Conservation (phyloP, 169 alveolate species). For the Plasmodium relictum region DNA sequence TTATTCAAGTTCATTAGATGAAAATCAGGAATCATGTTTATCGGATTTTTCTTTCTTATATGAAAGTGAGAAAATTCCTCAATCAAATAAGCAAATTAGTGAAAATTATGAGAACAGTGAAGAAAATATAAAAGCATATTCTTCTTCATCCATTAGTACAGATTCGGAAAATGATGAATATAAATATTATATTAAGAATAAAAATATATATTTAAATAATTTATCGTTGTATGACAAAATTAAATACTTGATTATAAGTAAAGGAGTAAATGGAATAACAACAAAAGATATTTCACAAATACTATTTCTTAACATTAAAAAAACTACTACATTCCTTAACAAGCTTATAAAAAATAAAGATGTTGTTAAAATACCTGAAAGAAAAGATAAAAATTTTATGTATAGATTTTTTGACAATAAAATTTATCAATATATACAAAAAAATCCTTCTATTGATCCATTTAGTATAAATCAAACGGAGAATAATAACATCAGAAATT, state of each 20-base stretch:
- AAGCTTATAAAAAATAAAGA: constrained; percentile 51
- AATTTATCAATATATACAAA: constrained; percentile 67
- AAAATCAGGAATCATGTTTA: constrained; percentile 21
- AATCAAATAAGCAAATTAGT: too few species aligned
- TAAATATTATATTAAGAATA: not conserved
- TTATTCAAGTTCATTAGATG: constrained; percentile 65
- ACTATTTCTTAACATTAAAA: constrained; percentile 43
- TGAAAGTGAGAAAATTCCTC: constrained; percentile 12
- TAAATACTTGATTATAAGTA: constrained; percentile 57
- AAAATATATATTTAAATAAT: constrained; percentile 13
- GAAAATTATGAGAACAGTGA: not conserved
- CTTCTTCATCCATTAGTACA: constrained; percentile 17
- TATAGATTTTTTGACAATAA: constrained; percentile 58
- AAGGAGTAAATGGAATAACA: constrained; percentile 66
- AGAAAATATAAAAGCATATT: constrained; percentile 7
- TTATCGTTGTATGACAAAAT: constrained; percentile 43
- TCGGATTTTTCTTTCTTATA: constrained; percentile 44
- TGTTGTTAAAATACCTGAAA: constrained; percentile 64
- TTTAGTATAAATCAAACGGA: not conserved
- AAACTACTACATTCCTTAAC: constrained; percentile 50
- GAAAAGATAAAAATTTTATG: constrained; percentile 74
- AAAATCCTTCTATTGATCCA: not conserved
- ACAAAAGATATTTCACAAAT: constrained; percentile 53
- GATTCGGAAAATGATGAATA: constrained; percentile 10
- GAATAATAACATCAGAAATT: too few species aligned